These are phyloP conservation scores for Rhytidhysteron rufulum DNA, from an alignment of 2,329 filamentous ascomycete genomes.

Conservation along the genomic window DNA sequence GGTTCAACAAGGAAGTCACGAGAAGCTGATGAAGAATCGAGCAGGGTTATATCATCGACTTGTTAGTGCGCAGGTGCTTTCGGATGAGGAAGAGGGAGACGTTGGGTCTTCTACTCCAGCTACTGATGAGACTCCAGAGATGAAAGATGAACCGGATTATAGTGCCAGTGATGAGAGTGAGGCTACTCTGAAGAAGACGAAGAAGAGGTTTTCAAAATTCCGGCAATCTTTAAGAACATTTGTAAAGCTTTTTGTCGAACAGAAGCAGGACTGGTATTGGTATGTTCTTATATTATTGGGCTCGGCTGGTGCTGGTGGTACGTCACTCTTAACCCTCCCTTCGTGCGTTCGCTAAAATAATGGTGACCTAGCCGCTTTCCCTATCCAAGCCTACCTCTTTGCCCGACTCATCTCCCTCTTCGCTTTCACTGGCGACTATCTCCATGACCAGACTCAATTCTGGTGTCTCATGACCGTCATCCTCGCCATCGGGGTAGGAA, in stretches of 20 bases:
- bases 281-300: slow-evolving; percentile 7
- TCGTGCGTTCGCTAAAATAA: no score
- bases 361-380: slow-evolving; percentile 14
- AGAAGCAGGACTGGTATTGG: slow-evolving; percentile 6
- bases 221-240: slow-evolving; percentile 1
- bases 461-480: no score
- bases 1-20: slow-evolving; percentile 69
- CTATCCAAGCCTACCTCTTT: slow-evolving; percentile 21
- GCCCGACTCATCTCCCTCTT: slow-evolving; percentile 20
- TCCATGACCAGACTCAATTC: slow-evolving; percentile 10
- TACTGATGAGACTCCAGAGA: slow-evolving; percentile 1
- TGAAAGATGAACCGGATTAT: slow-evolving; percentile 4
- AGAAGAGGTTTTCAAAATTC: not conserved
- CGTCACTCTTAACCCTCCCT: no score
- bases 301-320: slow-evolving; percentile 7
- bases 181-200: not conserved
- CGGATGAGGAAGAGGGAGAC: slow-evolving; percentile 1
- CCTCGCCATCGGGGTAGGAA: no score
- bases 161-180: no score
- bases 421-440: slow-evolving; percentile 13
- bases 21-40: slow-evolving; percentile 58
- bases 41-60: slow-evolving; percentile 62
- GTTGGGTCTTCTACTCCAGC: not conserved
- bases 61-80: slow-evolving; percentile 45
- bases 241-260: slow-evolving; percentile 3